Evolutionary conservation across 1,284 basidiomycete species (phyloP).

Genomic region (Waitea zeae): DNA sequence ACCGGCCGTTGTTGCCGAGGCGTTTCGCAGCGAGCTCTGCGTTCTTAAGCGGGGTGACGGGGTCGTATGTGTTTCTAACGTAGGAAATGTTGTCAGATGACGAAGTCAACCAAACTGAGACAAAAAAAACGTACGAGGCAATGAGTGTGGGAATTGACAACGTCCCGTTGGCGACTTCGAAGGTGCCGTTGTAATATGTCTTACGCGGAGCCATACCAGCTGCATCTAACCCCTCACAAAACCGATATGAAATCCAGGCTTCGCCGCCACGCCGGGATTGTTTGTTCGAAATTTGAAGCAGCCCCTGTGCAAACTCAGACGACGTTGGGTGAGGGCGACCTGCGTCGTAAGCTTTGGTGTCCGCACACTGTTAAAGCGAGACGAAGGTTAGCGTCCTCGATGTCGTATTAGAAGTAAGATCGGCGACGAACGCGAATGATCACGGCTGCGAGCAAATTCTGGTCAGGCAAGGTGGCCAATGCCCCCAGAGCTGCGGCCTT

Average conservation of each 20-base stretch:
- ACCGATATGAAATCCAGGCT: not conserved
- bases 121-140: constrained; percentile 1
- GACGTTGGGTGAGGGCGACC: not conserved
- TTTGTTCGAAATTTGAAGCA: not conserved
- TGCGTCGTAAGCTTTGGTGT: constrained; percentile 2
- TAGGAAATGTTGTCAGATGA: not conserved
- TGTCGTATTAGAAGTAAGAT: no score
- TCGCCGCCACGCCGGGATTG: constrained; percentile 2
- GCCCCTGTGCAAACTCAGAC: not conserved
- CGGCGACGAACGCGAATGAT: not conserved
- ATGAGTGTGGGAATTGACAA: constrained; percentile 2
- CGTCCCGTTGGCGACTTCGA: not conserved
- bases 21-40: constrained; percentile 1
- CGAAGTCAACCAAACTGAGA: no score
- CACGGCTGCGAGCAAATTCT: not conserved
- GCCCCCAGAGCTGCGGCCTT: no score
- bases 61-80: constrained; percentile 3
- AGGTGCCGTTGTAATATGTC: constrained; percentile 3
- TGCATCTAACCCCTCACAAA: constrained; percentile 1
- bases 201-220: not conserved
- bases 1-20: constrained; percentile 3
- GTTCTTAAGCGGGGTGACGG: constrained; percentile 2
- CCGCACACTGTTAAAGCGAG: constrained; percentile 4
- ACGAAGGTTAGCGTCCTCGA: no score
- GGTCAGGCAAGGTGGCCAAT: not conserved